Percentiles rank a stretch among this genome's conserved stretches.
These are phyloP conservation scores for Penicillium sp. DNA, from an alignment of 2,329 filamentous ascomycete species.

Conservation along the genomic window DNA sequence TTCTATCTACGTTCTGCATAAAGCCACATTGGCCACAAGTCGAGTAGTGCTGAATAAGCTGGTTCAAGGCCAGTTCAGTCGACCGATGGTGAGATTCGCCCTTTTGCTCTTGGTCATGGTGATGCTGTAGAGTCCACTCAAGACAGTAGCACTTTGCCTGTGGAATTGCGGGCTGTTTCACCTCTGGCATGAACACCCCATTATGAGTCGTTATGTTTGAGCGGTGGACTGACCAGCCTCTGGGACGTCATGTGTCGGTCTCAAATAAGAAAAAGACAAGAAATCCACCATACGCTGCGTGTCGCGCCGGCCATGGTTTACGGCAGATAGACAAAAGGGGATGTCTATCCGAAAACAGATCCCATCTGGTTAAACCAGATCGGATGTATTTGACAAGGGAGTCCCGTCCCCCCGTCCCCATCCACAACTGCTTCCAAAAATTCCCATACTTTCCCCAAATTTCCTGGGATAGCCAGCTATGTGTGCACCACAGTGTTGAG, in stretches of 20 bases:
- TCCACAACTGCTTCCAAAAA: neutral
- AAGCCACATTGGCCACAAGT: constrained; percentile 16
- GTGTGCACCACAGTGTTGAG: neutral
- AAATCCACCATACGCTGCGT: neutral
- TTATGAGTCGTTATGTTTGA: neutral
- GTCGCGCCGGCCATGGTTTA: constrained; percentile 10
- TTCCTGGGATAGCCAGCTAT: neutral
- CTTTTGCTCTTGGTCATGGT: neutral
- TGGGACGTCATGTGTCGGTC: neutral
- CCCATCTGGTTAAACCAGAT: constrained; percentile 5
- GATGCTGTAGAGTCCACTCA: neutral
- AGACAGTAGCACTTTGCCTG: neutral
- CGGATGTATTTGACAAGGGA: neutral
- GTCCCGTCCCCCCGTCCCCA: neutral
- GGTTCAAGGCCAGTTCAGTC: neutral
- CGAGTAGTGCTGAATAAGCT: neutral
- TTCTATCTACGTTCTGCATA: constrained; percentile 40
- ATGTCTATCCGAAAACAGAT: constrained; percentile 11
- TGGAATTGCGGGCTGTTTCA: neutral
- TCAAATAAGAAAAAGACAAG: neutral
- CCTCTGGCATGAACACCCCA: neutral
- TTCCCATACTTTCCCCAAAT: neutral
- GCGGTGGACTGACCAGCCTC: neutral
- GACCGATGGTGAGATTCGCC: neutral
- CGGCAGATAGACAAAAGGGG: constrained; percentile 12